A percentile compares a stretch with the other conserved stretches of the same genome.
phyloP scores from a whole-genome alignment of 495 filamentous ascomycete genomes.

The Aspergillus panamensis region DNA sequence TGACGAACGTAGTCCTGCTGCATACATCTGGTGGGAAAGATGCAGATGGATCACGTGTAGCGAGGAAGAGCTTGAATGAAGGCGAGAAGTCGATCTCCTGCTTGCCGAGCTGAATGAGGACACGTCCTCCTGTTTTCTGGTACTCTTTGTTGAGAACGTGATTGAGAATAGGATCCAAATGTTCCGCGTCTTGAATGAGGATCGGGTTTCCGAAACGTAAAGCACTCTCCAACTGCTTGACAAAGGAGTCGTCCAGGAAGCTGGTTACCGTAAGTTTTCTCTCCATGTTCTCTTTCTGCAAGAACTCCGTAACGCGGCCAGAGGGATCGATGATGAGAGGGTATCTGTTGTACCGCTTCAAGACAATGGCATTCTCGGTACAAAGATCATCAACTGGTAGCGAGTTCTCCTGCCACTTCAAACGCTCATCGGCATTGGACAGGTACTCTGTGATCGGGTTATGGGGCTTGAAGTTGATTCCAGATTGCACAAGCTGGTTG shows the following conservation, averaged over 20 bases:
- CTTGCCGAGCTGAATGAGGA: slow-evolving; percentile 95
- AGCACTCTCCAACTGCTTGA: slow-evolving; percentile 94
- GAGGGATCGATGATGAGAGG: slow-evolving; percentile 98
- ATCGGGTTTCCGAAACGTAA: slow-evolving; percentile 98
- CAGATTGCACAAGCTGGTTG: slow-evolving; percentile 82
- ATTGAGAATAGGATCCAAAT: slow-evolving; percentile 94
- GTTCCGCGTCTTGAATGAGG: slow-evolving; percentile 96
- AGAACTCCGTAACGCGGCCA: slow-evolving; percentile 86
- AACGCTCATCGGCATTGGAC: slow-evolving; percentile 91
- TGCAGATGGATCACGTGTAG: slow-evolving; percentile 92
- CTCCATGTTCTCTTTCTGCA: slow-evolving; percentile 90
- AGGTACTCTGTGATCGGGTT: slow-evolving; percentile 96
- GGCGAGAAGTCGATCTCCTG: slow-evolving; percentile 99
- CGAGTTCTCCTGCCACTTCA: slow-evolving; percentile 91
- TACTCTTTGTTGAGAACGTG: slow-evolving; percentile 99
- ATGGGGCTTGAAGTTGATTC: slow-evolving; percentile 85
- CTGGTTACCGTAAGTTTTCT: slow-evolving; percentile 93
- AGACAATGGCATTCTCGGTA: slow-evolving; percentile 96
- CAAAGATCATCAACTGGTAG: slow-evolving; percentile 98
- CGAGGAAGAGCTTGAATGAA: slow-evolving; percentile 91
- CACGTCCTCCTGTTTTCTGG: slow-evolving; percentile 97
- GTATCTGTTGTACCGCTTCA: slow-evolving; percentile 97
- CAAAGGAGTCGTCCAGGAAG: slow-evolving; percentile 96
- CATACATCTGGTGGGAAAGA: slow-evolving; percentile 97
- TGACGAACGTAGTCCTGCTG: slow-evolving; percentile 97